phyloP scores from a whole-genome alignment of 2,329 filamentous ascomycete species.

The Diaporthe sp. region DNA sequence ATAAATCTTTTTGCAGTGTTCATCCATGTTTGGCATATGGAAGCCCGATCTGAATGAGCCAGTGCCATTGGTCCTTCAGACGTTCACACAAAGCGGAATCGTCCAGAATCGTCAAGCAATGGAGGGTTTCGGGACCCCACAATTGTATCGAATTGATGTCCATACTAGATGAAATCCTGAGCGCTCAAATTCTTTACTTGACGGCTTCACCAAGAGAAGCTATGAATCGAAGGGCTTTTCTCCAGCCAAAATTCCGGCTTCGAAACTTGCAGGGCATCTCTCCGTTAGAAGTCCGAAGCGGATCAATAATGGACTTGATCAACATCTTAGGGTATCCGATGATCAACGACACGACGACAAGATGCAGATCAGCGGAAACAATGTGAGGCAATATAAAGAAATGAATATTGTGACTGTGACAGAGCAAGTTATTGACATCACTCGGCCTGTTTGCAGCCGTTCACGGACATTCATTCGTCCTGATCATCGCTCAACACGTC shows the following conservation, averaged over 20 bases:
- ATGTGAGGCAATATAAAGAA: not conserved
- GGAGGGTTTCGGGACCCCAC: not conserved
- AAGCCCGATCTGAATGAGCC: not conserved
- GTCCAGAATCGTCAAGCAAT: not conserved
- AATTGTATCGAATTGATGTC: not conserved
- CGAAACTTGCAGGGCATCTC: not conserved
- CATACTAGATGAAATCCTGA: not conserved
- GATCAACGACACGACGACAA: not conserved
- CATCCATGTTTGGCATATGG: not conserved
- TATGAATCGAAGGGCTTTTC: rapidly evolving
- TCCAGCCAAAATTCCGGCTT: rapidly evolving
- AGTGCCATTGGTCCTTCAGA: not conserved
- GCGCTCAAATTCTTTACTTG: not conserved
- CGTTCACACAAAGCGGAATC: not conserved
- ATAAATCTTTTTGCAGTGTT: not conserved
- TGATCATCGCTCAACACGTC: not conserved
- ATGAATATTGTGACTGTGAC: not conserved
- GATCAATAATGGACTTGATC: not conserved
- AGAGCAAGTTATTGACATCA: not conserved
- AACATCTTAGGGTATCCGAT: not conserved
- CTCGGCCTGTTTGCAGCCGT: not conserved
- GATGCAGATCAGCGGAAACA: not conserved
- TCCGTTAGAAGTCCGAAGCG: not conserved
- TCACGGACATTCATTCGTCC: not conserved
- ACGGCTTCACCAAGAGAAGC: not conserved